Evolutionary conservation across 2,329 filamentous ascomycete genomes (phyloP).

Genomic region (Fusarium paranaense): DNA sequence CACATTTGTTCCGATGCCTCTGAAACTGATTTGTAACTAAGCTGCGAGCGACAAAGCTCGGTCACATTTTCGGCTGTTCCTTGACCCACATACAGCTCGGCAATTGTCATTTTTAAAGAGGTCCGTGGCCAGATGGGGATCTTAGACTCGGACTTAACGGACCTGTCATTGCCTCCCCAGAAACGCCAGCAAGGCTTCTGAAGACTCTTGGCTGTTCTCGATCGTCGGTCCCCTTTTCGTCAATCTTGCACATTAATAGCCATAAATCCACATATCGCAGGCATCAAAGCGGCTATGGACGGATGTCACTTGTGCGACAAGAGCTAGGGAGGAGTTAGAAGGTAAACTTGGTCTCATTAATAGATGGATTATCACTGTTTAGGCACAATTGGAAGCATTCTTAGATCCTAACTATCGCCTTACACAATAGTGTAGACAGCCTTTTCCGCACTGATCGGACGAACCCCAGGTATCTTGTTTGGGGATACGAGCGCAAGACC

Average conservation of each 20-base stretch:
- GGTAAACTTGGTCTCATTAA: not conserved
- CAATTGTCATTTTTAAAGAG: not conserved
- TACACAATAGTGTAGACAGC: not conserved
- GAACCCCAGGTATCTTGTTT: not conserved
- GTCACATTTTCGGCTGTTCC: not conserved
- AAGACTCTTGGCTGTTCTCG: not conserved
- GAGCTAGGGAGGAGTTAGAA: not conserved
- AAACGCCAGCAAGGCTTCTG: not conserved
- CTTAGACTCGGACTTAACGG: not conserved
- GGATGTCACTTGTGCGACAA: not conserved
- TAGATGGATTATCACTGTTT: not conserved
- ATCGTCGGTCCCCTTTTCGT: not conserved
- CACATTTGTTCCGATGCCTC: not conserved
- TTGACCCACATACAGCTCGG: not conserved
- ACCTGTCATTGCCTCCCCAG: not conserved
- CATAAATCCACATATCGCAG: not conserved
- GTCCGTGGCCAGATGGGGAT: not conserved
- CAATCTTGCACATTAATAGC: not conserved
- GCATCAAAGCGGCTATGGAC: not conserved
- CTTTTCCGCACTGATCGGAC: not conserved
- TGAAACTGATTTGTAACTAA: not conserved
- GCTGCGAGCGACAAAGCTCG: not conserved
- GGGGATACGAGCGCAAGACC: not conserved
- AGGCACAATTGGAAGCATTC: not conserved
- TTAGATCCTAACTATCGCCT: not conserved